Base-by-base conservation (phyloP, 768 basidiomycete species). In the Crepidotus variabilis region DNA sequence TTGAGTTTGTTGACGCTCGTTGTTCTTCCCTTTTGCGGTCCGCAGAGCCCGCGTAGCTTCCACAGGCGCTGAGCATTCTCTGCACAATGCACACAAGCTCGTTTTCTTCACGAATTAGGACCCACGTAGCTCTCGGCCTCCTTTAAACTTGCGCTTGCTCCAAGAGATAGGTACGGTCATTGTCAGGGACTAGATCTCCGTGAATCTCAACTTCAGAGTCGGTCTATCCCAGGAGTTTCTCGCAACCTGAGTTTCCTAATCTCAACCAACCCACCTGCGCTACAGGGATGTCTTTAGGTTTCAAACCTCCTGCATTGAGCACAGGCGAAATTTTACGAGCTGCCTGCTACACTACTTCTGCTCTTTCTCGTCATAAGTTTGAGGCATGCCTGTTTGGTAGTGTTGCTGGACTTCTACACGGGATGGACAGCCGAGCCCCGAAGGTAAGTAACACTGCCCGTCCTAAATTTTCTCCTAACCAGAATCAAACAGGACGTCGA, bases 1-100 rank as follows among this genome's bases (percentile, higher is more conserved):
- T 52, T 47, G 16, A 8, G n/a, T 35, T 35, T 47, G 5, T 36
- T 57, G 28, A 28, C 11, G 57, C 57, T 46, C 56, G 56, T 51
- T 55, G 52, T 49, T 43, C 39, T 43, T 20, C 39, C 39, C 39
- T 14, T 43, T 5, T 3, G 5, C 18, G 39, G 39, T 11, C 13
- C 39, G 18, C 13, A 16, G n/a, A n/a, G n/a, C n/a, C n/a, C n/a
- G n/a, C n/a, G n/a, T n/a, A n/a, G n/a, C n/a, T n/a, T n/a, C n/a
- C n/a, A n/a, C n/a, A n/a, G n/a, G n/a, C n/a, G n/a, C n/a, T n/a
- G n/a, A n/a, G n/a, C n/a, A n/a, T n/a, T n/a, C n/a, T n/a, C n/a
- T n/a, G n/a, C n/a, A n/a, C n/a, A n/a, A n/a, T n/a, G n/a, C n/a
- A n/a, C n/a, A n/a, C n/a, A n/a, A n/a, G n/a, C n/a, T n/a, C n/a